Conservation (phyloP, 148 eudicot genomes). For the Gaultheria prostrata region DNA sequence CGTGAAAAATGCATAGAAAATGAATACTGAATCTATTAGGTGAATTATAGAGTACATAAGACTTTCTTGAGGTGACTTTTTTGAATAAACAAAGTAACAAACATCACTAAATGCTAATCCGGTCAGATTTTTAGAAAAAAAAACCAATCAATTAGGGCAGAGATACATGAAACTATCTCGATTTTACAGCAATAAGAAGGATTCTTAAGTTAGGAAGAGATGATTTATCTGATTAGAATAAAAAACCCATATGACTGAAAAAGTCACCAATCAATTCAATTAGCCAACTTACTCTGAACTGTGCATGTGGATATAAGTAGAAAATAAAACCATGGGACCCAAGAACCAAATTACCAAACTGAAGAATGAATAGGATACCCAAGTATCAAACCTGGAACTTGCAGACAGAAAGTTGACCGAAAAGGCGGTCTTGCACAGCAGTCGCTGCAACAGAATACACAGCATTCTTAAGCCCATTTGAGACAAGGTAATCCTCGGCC, state of each 20-base stretch:
- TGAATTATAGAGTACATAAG: neutral
- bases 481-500: slow-evolving; percentile 54
- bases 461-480: slow-evolving; percentile 65
- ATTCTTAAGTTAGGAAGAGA: neutral
- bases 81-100: neutral
- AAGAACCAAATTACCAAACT: neutral
- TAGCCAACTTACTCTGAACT: neutral
- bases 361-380: neutral
- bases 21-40: neutral
- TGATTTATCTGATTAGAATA: neutral
- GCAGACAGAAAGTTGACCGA: slow-evolving; percentile 63
- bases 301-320: neutral
- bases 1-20: neutral
- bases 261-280: neutral
- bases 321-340: neutral
- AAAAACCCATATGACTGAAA: neutral
- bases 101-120: neutral
- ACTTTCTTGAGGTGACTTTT: neutral
- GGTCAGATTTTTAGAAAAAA: too few species aligned
- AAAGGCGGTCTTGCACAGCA: slow-evolving; percentile 51
- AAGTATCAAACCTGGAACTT: slow-evolving; percentile 58
- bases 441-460: slow-evolving; percentile 50
- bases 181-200: neutral
- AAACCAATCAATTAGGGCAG: neutral
- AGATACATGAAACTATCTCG: neutral